Evolutionary conservation across 768 basidiomycete species (phyloP), one percentile per base, ranked within the genome.

Genomic region (Serpula lacrymans): DNA sequence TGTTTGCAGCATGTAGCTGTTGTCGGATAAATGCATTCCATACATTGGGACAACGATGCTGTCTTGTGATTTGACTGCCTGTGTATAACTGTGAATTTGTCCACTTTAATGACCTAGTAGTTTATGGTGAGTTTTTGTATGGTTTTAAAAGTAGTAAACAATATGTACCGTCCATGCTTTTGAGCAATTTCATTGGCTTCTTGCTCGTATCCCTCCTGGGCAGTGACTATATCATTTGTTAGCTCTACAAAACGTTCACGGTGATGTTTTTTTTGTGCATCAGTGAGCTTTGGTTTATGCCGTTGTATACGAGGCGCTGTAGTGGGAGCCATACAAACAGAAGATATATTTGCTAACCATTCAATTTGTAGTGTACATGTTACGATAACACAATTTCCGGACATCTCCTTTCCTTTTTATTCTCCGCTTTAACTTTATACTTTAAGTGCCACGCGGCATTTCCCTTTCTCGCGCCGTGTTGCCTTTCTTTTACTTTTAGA

Each of bases 21-120:
- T n/a, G n/a, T 20, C 18, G n/a, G 34, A 34, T 18, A 6, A 34
- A 34, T 12, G 34, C 34, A 20, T 29, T 29, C 27, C 27, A 29
- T 9, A n/a, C 10, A n/a, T 29, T 29, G 9, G n/a, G 10, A 9
- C 27, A n/a, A 9, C 27, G 27, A 9, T 14, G 27, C 14, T 29
- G 27, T 9, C 14, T 14, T 14, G n/a, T 9, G 10, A 29, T 29
- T 9, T 14, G 27, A 29, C 27, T 29, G 9, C 14, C 14, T 9
- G n/a, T 9, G n/a, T 9, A 29, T 14, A 29, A n/a, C 27, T 29
- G 27, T 9, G 10, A 9, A 29, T 14, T 9, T 29, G 27, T 34
- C 34, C 34, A 34, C 20, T 34, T 34, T 12, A 34, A 12, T 14
- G 34, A 34, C 13, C 34, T 34, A 34, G n/a, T n/a, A 34, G 20